Evolutionary conservation across 768 basidiomycete species (phyloP), one percentile per base, ranked within the genome.

Genomic region (Podaxis rugospora): DNA sequence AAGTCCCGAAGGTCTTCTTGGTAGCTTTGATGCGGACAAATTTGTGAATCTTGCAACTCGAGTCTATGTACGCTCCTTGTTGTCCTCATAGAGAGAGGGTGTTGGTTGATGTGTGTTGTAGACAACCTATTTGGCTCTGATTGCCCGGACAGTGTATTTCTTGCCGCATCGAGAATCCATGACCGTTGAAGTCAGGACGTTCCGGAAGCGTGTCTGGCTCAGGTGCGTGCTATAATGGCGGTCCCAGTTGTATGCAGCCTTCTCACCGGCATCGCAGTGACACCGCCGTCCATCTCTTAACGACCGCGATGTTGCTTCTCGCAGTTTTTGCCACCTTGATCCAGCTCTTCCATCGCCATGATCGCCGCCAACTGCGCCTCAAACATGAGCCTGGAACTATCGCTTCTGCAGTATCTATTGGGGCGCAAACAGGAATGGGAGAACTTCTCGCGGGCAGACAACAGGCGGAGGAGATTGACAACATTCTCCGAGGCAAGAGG

Each of bases 71-170:
- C 62, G 82, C 75, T 1, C 10, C 14, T 51, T 27, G n/a, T 21
- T 56, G 9, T 18, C n/a, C 46, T 21, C 11, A 62, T 25, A 14
- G 6, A 4, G n/a, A 23, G 3, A 13, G 23, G 58, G 57, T 18
- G 5, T 55, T 11, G 5, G 5, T 51, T 11, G 10, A 58, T 44
- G 13, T 18, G 0, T 42, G 0, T 51, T 16, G 9, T 65, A 84
- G 80, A 66, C 67, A n/a, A 75, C 71, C 18, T 83, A 85, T 66
- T 67, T 85, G 25, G 72, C 78, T 2, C 76, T 84, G 23, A 69
- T 84, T 16, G 83, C 83, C 1, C 76, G 75, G 62, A 71, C 73
- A 46, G 77, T 84, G 5, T 86, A 85, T 68, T 84, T 85, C 64
- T 51, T 83, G 14, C 67, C 73, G 1, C 67, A 68, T 21, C 39